Conservation (phyloP, 768 basidiomycete species). For the Glaciozyma martinii region DNA sequence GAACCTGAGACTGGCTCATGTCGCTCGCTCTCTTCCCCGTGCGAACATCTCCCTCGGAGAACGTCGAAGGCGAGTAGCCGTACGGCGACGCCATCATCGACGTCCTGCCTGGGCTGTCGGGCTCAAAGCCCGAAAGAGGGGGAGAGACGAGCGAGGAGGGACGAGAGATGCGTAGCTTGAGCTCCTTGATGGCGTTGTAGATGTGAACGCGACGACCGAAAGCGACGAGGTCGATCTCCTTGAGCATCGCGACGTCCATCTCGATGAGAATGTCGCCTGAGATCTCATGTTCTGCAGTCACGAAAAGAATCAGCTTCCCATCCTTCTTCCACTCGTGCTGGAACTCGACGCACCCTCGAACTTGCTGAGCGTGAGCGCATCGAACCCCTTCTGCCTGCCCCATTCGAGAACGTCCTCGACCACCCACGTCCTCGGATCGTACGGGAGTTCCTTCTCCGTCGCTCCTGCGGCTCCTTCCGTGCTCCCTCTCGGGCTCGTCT, state of each 20-base stretch:
- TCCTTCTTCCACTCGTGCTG: neutral
- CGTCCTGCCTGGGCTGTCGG: conserved; percentile 6
- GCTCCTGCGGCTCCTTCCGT: neutral
- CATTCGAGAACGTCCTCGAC: conserved; percentile 85
- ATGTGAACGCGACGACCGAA: conserved; percentile 93
- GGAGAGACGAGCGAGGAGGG: conserved; percentile 1
- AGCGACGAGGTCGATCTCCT: conserved; percentile 88
- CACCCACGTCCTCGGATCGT: conserved; percentile 51
- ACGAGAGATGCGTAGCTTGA: conserved; percentile 43
- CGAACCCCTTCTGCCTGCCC: conserved; percentile 75
- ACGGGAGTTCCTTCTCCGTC: neutral
- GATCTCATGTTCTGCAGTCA: conserved; percentile 81
- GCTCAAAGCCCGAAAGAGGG: conserved; percentile 9
- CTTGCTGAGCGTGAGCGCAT: conserved; percentile 67
- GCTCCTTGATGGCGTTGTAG: conserved; percentile 80
- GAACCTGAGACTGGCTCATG: too few relatives aligned
- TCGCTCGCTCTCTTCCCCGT: too few relatives aligned
- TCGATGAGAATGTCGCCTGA: conserved; percentile 94
- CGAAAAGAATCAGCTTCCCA: neutral
- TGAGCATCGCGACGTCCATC: conserved; percentile 81
- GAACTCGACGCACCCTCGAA: conserved; percentile 61
- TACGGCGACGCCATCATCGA: neutral
- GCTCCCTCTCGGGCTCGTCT: conserved; percentile 11
- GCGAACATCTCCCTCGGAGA: too few relatives aligned
- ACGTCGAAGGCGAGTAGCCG: too few relatives aligned